These are phyloP conservation scores for Geotrichum restrictum DNA, from an alignment of 1,139 yeast species.

Conservation along the genomic window DNA sequence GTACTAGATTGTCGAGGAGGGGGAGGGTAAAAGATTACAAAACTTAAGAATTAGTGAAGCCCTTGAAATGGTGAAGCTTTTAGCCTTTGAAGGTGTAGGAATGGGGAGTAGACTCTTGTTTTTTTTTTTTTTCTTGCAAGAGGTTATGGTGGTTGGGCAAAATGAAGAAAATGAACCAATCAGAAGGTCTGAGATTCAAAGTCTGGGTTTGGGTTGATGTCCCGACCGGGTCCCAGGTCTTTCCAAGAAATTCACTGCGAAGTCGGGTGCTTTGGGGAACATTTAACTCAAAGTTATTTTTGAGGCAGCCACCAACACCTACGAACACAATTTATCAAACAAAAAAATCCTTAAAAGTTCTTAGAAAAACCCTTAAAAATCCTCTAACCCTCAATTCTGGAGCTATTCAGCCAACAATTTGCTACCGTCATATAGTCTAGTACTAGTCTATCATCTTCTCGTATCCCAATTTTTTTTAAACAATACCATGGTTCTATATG, in stretches of 20 bases:
- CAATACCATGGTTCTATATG: slow-evolving; percentile 36
- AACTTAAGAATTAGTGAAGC: no score
- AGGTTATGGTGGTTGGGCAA: neutral
- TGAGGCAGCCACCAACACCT: no score
- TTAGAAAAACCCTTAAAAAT: no score
- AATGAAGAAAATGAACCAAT: slow-evolving; percentile 5
- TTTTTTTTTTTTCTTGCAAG: slow-evolving; percentile 3
- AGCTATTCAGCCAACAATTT: neutral
- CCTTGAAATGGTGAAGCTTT: no score
- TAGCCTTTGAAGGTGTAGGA: neutral
- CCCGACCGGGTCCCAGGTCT: no score
- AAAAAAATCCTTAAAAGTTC: no score
- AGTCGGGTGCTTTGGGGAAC: neutral
- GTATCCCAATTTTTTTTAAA: neutral
- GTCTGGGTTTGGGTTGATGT: slow-evolving; percentile 1
- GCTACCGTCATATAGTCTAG: neutral
- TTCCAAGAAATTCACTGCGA: neutral
- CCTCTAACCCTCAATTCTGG: neutral
- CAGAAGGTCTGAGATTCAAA: slow-evolving; percentile 1
- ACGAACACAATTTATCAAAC: no score
- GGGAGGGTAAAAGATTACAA: neutral
- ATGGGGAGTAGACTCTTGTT: no score
- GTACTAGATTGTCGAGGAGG: neutral
- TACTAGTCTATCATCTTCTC: neutral
- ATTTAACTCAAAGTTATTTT: no score